Percentiles rank a stretch among this genome's conserved stretches.
Conservation (phyloP, 2,329 filamentous ascomycete genomes). For the Microcyclosporella mali region DNA sequence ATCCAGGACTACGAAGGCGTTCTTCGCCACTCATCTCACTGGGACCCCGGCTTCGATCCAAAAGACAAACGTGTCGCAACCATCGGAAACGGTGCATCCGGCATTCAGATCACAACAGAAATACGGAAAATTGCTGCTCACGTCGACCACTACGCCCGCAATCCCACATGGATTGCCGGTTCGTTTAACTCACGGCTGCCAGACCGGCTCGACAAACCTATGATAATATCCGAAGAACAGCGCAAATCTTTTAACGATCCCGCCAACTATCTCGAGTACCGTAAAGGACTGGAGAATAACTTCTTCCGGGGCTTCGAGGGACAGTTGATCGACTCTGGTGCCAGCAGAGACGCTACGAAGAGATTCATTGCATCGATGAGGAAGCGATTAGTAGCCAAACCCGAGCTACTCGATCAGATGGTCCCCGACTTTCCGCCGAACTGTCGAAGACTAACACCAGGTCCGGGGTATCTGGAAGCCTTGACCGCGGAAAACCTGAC, state of each 20-base stretch:
- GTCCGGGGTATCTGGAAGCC: slow-evolving; percentile 49
- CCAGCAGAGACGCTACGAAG: slow-evolving; percentile 31
- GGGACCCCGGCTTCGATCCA: slow-evolving; percentile 30
- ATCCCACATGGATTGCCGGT: slow-evolving; percentile 60
- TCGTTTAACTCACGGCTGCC: slow-evolving; percentile 51
- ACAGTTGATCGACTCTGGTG: slow-evolving; percentile 35
- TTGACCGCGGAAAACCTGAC: slow-evolving; percentile 42
- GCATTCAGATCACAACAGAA: slow-evolving; percentile 41
- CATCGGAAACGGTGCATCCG: slow-evolving; percentile 41
- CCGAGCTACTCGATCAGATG: slow-evolving; percentile 37
- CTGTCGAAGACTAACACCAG: slow-evolving; percentile 44
- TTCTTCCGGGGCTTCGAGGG: slow-evolving; percentile 52
- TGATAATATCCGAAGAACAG: slow-evolving; percentile 50
- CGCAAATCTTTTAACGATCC: slow-evolving; percentile 55
- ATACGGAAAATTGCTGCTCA: slow-evolving; percentile 43
- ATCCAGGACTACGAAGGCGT: slow-evolving; percentile 35
- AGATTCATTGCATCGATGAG: slow-evolving; percentile 38
- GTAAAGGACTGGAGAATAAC: slow-evolving; percentile 43
- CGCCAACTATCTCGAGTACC: slow-evolving; percentile 49
- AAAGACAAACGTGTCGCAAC: slow-evolving; percentile 36
- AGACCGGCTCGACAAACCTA: slow-evolving; percentile 49
- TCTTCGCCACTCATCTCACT: slow-evolving; percentile 35
- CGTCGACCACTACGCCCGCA: slow-evolving; percentile 60
- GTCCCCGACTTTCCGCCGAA: slow-evolving; percentile 41
- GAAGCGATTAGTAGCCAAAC: slow-evolving; percentile 29